phyloP scores from a whole-genome alignment of 177 flowering plant species.

The Tripterygium wilfordii region DNA sequence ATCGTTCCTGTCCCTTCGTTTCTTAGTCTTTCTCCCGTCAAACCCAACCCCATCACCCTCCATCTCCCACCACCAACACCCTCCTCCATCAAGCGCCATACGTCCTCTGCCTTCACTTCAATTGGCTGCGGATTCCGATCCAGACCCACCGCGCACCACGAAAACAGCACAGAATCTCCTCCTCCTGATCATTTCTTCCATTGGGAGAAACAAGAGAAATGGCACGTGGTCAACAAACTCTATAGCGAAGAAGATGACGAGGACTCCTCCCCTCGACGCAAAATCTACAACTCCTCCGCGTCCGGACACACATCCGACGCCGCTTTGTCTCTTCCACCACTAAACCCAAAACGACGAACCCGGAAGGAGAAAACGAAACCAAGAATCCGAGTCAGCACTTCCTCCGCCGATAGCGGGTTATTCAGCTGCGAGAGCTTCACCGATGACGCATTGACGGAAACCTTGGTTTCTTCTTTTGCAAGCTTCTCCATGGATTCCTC shows the following conservation, averaged over 20 bases:
- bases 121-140: slow-evolving; percentile 30
- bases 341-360: slow-evolving; percentile 13
- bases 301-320: slow-evolving; percentile 20
- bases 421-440: slow-evolving; percentile 40
- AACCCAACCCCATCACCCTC: slow-evolving; percentile 14
- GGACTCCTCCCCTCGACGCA: slow-evolving; percentile 23
- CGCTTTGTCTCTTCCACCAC: slow-evolving; percentile 13
- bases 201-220: slow-evolving; percentile 46
- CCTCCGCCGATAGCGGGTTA: slow-evolving; percentile 52
- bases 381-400: slow-evolving; percentile 44
- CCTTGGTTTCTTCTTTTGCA: slow-evolving; percentile 47
- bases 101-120: slow-evolving; percentile 31
- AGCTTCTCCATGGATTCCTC: slow-evolving; percentile 43
- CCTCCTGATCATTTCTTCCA: slow-evolving; percentile 17
- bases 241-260: slow-evolving; percentile 1
- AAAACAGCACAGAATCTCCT: slow-evolving; percentile 1
- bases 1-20: slow-evolving; percentile 38
- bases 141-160: slow-evolving; percentile 1
- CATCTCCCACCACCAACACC: slow-evolving; percentile 10
- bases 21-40: slow-evolving; percentile 20
- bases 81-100: slow-evolving; percentile 24
- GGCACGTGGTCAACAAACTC: slow-evolving; percentile 48
- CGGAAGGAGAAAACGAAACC: slow-evolving; percentile 14
- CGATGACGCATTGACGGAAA: slow-evolving; percentile 37
- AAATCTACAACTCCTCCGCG: slow-evolving; percentile 32